Evolutionary conservation across 2,329 filamentous ascomycete species (phyloP), one percentile per base, ranked within the genome.

Genomic region (Fusarium sp.): DNA sequence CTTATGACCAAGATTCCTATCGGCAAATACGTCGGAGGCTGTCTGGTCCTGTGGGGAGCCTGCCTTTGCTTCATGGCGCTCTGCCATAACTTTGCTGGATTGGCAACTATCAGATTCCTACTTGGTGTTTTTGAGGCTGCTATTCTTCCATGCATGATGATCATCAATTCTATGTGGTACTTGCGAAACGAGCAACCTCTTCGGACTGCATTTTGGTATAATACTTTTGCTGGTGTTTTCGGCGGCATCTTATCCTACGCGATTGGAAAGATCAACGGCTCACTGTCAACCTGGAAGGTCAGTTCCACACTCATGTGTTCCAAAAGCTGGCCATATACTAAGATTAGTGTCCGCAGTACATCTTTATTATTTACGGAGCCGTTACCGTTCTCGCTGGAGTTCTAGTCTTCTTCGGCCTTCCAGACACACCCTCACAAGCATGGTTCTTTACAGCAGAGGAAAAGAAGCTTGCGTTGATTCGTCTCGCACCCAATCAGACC

Each of bases 91-190:
- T 77, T 75, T 11, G 68, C 69, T 0, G 73, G 74, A 0, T 36
- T 78, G 0, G 72, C 76, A 4, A 66, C 71, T 0, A 72, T 76
- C 22, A 66, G 77, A 6, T 77, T 78, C 40, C 68, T 78, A n/a
- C 60, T 78, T 0, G 77, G 77, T 7, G 65, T 76, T 11, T 71
- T 74, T 2, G 77, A 78, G 5, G 77, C 77, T 5, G 74, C 68
- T 2, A 44, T 78, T 0, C 20, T 75, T 0, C 74, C 76, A 1
- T 75, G 75, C n/a, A 70, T 76, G 45, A 73, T 75, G 55, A 68
- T 78, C 10, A 56, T 78, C 7, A 74, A 72, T 3, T 72, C 72
- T 0, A 79, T 78, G 74, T 80, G 78, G 77, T 80, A 80, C 39
- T 68, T 75, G 13, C 62, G 70, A 5, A 61, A 76, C 1, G 77